Base-by-base conservation (phyloP, 257 asterid species). In the Nicotiana sylvestris region DNA sequence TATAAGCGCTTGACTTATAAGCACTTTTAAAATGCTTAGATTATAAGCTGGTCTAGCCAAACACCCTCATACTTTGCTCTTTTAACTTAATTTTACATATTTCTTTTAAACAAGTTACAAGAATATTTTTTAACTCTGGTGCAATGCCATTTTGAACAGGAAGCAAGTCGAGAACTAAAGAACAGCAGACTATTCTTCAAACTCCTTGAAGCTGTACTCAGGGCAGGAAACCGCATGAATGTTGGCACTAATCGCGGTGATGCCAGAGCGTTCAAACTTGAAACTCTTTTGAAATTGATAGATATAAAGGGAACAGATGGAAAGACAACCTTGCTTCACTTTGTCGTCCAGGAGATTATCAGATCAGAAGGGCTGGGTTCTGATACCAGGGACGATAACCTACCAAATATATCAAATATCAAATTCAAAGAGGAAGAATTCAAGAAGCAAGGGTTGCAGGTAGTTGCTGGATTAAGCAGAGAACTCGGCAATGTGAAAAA, bases 181-280 rank as follows among this genome's bases (percentile, higher is more conserved):
- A 93, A 89, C 78, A 90, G 91, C 85, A 86, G 93, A 70, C 39
- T 93, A 81, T 93, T 93, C 76, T 89, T 91, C 86, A 93, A 93
- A 84, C 96, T 93, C 70, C 96, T 93, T 2, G 97, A 93, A 78
- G 97, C 97, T 46, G 97, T 93, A 79, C 91, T 93, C 2, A 89
- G 90, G 89, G 90, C 97, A 0, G 97, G 97, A 43, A 93, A 93
- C 67, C 94, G 94, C 82, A 93, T 93, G 97, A 93, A 91, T 25
- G 89, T 86, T 9, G 97, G 97, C 18, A 93, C 97, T 18, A 89
- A 84, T 85, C 93, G 96, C n/a, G 96, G 96, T 8, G 90, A 89
- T 15, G 97, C 96, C 66, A 91, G 86, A 69, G 91, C 96, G 16
- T 93, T 91, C 57, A 93, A 90, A 86, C 96, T 93, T 12, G 94